Conservation (phyloP, 441 rosid genomes). For the Gossypium gossypioides region DNA sequence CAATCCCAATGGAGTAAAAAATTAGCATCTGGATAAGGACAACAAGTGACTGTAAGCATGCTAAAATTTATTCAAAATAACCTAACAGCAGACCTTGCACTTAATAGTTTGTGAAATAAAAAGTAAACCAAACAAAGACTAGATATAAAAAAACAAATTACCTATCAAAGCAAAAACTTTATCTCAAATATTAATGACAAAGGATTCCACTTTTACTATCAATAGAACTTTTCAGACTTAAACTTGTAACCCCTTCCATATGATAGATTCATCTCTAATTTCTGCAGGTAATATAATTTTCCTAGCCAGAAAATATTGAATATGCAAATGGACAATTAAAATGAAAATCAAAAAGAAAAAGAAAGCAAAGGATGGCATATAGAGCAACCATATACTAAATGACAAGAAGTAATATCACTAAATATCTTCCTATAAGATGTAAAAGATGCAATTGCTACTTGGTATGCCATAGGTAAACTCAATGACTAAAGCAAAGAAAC, state of each 20-base stretch:
- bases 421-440: background rate
- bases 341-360: background rate
- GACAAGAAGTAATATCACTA: background rate
- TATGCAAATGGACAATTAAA: background rate
- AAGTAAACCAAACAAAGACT: background rate
- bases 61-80: background rate
- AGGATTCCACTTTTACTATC: background rate
- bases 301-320: background rate
- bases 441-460: background rate
- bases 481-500: slow-evolving; percentile 6
- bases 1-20: background rate
- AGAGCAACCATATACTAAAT: background rate
- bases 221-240: background rate
- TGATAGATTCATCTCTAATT: background rate
- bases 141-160: background rate
- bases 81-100: background rate
- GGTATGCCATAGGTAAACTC: background rate
- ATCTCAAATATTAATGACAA: background rate
- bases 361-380: background rate
- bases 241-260: background rate
- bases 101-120: background rate
- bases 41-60: background rate
- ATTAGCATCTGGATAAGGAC: background rate
- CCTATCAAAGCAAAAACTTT: background rate
- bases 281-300: background rate